phyloP scores from a whole-genome alignment of 2,329 filamentous ascomycete genomes.

The Cercospora sesami region DNA sequence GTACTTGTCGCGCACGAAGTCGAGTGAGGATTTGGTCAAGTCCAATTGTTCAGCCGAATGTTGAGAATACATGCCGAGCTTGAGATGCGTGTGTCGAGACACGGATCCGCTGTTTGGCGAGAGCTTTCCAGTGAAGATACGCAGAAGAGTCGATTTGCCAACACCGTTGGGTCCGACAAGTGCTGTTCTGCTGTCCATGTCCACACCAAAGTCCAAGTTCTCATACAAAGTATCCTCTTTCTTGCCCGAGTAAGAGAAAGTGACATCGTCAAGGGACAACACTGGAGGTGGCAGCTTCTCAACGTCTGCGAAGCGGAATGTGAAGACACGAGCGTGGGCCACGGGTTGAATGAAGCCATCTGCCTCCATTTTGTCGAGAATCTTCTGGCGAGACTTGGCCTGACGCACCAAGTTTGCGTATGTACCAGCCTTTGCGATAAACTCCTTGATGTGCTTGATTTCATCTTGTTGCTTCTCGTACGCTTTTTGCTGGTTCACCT shows the following conservation, averaged over 20 bases:
- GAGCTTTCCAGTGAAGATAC: slow-evolving; percentile 94
- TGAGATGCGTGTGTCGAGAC: slow-evolving; percentile 93
- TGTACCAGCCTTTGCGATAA: slow-evolving; percentile 98
- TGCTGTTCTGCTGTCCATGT: slow-evolving; percentile 98
- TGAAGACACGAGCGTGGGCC: slow-evolving; percentile 80
- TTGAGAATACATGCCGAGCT: slow-evolving; percentile 96
- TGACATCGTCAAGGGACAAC: slow-evolving; percentile 93
- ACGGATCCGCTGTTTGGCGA: slow-evolving; percentile 80
- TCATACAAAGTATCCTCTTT: slow-evolving; percentile 90
- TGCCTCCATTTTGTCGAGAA: slow-evolving; percentile 99
- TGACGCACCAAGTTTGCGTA: slow-evolving; percentile 99
- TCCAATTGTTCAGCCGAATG: slow-evolving; percentile 98
- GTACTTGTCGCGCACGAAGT: slow-evolving; percentile 98
- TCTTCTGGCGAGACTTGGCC: slow-evolving; percentile 99
- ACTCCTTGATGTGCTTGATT: slow-evolving; percentile 99
- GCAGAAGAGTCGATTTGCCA: slow-evolving; percentile 93
- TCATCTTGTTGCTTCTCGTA: slow-evolving; percentile 99
- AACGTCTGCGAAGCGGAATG: slow-evolving; percentile 96
- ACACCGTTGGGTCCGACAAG: slow-evolving; percentile 99
- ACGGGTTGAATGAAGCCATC: slow-evolving; percentile 98
- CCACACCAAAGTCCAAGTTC: slow-evolving; percentile 95
- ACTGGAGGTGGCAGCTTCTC: slow-evolving; percentile 99
- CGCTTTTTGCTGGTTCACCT: slow-evolving; percentile 98
- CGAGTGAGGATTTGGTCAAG: slow-evolving; percentile 93
- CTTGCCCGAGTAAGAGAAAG: slow-evolving; percentile 95